A percentile compares a stretch with the other conserved stretches of the same genome.
phyloP scores from a whole-genome alignment of 805 yeast species.

The Starmerella sp. region DNA sequence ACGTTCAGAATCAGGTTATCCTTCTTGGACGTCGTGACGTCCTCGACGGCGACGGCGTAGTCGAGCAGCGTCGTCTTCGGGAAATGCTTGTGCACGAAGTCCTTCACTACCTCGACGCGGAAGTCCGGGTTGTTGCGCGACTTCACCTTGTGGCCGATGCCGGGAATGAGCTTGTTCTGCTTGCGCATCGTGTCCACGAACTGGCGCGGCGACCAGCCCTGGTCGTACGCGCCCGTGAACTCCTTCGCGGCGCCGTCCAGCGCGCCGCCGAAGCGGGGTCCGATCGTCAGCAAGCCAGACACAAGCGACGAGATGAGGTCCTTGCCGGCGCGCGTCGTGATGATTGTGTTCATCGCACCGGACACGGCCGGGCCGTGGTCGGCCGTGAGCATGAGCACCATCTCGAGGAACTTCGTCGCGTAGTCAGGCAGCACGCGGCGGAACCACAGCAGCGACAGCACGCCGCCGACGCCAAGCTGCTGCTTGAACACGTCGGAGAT shows the following conservation, averaged over 20 bases:
- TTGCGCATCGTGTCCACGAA: slow-evolving; percentile 38
- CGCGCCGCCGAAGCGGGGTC: slow-evolving; percentile 39
- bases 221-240: slow-evolving; percentile 35
- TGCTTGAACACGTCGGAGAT: slow-evolving; percentile 38
- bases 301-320: slow-evolving; percentile 38
- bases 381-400: slow-evolving; percentile 41
- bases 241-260: slow-evolving; percentile 39
- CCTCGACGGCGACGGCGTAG: slow-evolving; percentile 39
- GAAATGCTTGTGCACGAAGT: slow-evolving; percentile 36
- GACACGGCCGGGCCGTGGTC: slow-evolving; percentile 40
- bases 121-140: slow-evolving; percentile 39
- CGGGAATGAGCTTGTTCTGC: slow-evolving; percentile 39
- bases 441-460: slow-evolving; percentile 39
- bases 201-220: slow-evolving; percentile 37
- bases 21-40: slow-evolving; percentile 40
- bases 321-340: slow-evolving; percentile 40
- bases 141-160: slow-evolving; percentile 39
- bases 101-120: slow-evolving; percentile 40
- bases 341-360: slow-evolving; percentile 40
- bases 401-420: slow-evolving; percentile 37
- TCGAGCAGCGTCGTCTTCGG: slow-evolving; percentile 35
- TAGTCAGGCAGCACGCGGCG: slow-evolving; percentile 35
- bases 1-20: slow-evolving; percentile 37
- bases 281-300: slow-evolving; percentile 36
- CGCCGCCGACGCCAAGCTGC: slow-evolving; percentile 39